These are phyloP conservation scores for Vitis rupestris DNA, from an alignment of 164 flowering plant species.

Conservation along the genomic window DNA sequence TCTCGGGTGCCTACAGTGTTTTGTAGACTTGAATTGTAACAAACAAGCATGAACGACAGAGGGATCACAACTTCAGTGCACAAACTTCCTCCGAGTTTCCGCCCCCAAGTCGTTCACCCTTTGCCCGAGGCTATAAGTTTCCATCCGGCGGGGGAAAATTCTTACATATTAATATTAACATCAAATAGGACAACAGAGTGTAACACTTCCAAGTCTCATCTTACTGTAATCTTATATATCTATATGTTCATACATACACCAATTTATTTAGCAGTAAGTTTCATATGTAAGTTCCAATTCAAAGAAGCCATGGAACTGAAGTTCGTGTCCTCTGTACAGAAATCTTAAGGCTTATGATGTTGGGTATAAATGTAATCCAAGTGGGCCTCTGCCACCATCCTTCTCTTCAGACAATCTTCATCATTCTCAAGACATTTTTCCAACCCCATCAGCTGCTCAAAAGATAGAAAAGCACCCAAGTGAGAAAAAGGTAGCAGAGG, in stretches of 20 bases:
- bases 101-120: no score
- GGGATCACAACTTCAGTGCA: no score
- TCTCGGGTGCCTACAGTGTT: no score
- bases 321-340: background rate
- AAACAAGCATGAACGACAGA: no score
- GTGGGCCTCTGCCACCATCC: slow-evolving; percentile 4
- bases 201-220: no score
- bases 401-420: slow-evolving; percentile 4
- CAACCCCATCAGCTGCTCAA: slow-evolving; percentile 4
- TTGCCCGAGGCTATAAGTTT: no score
- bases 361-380: slow-evolving; percentile 12
- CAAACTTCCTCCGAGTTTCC: no score
- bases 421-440: slow-evolving; percentile 1
- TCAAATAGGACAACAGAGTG: no score
- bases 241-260: slow-evolving; percentile 3
- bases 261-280: background rate
- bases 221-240: background rate
- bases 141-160: no score
- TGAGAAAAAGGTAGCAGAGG: background rate
- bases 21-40: no score
- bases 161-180: no score
- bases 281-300: background rate
- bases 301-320: background rate
- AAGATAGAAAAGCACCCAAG: background rate
- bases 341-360: background rate